Percentiles rank a stretch among this genome's conserved stretches.
Evolutionary conservation across 306 rosid species (phyloP).

Genomic region (Bauhinia variegata): DNA sequence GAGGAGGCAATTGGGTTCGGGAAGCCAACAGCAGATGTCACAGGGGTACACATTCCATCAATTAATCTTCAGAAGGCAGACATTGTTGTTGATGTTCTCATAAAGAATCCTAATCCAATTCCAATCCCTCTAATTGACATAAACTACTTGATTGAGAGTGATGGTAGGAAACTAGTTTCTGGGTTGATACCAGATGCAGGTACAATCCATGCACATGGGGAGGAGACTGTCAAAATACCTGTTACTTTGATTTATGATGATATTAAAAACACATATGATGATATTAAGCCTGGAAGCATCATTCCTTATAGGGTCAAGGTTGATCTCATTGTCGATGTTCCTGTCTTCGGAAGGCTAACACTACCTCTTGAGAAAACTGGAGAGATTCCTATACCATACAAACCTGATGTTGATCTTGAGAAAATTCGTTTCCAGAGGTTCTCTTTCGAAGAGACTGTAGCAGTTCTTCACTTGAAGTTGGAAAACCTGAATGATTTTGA

Average conservation of each 20-base stretch:
- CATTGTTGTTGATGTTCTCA: slow-evolving; percentile 78
- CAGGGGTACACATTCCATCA: slow-evolving; percentile 62
- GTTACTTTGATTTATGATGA: slow-evolving; percentile 74
- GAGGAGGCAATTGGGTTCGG: slow-evolving; percentile 88
- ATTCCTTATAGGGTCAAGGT: slow-evolving; percentile 81
- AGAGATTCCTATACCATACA: slow-evolving; percentile 83
- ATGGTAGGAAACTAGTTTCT: slow-evolving; percentile 82
- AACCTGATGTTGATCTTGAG: slow-evolving; percentile 75
- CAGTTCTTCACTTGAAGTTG: slow-evolving; percentile 66
- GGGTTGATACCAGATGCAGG: slow-evolving; percentile 97
- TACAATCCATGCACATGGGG: slow-evolving; percentile 82
- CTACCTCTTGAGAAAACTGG: slow-evolving; percentile 89
- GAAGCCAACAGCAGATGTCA: slow-evolving; percentile 87
- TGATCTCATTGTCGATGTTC: slow-evolving; percentile 86
- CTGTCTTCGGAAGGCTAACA: slow-evolving; percentile 80
- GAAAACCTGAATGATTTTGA: slow-evolving; percentile 85
- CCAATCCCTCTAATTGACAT: slow-evolving; percentile 91
- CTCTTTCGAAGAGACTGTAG: slow-evolving; percentile 75
- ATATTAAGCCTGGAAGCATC: slow-evolving; percentile 81
- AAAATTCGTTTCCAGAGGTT: slow-evolving; percentile 62
- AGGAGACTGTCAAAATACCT: slow-evolving; percentile 80
- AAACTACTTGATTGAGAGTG: slow-evolving; percentile 82
- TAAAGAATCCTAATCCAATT: slow-evolving; percentile 88
- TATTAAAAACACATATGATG: slow-evolving; percentile 71
- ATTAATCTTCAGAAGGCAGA: slow-evolving; percentile 78